Evolutionary conservation across 495 filamentous ascomycete species (phyloP).

Genomic region (Cryomyces antarcticus): DNA sequence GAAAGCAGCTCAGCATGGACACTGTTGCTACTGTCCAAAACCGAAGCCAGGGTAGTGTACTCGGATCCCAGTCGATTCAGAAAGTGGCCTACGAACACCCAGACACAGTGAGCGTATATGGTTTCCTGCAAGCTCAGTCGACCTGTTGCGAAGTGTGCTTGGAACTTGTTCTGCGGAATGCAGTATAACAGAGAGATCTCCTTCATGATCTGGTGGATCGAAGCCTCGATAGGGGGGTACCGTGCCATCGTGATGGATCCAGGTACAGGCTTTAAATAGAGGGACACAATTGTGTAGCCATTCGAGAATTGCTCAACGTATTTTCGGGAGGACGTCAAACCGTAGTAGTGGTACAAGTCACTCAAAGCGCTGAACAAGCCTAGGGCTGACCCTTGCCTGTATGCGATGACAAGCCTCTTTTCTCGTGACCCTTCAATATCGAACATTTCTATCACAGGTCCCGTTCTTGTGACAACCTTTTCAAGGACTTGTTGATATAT

Average conservation of each 20-base stretch:
- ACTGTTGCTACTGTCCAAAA: slow-evolving; percentile 62
- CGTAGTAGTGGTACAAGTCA: slow-evolving; percentile 97
- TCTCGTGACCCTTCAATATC: slow-evolving; percentile 81
- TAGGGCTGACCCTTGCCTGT: slow-evolving; percentile 77
- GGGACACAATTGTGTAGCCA: slow-evolving; percentile 86
- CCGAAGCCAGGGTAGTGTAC: slow-evolving; percentile 66
- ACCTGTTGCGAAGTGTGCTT: slow-evolving; percentile 71
- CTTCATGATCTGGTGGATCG: slow-evolving; percentile 98
- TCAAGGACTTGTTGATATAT: slow-evolving; percentile 87
- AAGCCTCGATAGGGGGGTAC: slow-evolving; percentile 67
- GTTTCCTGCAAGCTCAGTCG: slow-evolving; percentile 87
- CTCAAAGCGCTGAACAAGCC: slow-evolving; percentile 89
- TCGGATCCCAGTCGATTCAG: slow-evolving; percentile 82
- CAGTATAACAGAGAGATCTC: slow-evolving; percentile 94
- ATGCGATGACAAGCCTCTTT: slow-evolving; percentile 84
- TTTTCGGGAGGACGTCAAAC: slow-evolving; percentile 85
- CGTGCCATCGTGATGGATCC: slow-evolving; percentile 28
- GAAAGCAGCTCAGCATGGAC: slow-evolving; percentile 76
- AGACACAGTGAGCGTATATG: slow-evolving; percentile 89
- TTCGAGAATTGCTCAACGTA: slow-evolving; percentile 99
- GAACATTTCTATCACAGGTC: slow-evolving; percentile 93
- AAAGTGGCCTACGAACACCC: slow-evolving; percentile 95
- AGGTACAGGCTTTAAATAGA: slow-evolving; percentile 62
- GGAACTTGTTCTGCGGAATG: slow-evolving; percentile 90
- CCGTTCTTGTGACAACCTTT: slow-evolving; percentile 58